These are phyloP conservation scores for Ustilago cynodontis DNA, from an alignment of 1,284 basidiomycete species.

Conservation along the genomic window DNA sequence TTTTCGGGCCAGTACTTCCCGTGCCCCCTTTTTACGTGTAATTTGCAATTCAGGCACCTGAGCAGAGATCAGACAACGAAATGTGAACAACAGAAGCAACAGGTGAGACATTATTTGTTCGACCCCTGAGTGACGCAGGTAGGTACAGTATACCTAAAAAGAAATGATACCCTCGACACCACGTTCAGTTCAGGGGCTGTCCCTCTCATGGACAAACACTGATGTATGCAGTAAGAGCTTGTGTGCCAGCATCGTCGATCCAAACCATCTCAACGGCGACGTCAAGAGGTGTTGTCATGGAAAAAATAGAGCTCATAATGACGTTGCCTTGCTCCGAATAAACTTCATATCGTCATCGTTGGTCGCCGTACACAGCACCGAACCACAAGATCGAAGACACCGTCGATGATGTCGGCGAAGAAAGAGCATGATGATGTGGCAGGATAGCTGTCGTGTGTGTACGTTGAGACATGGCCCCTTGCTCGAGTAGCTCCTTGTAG, in stretches of 20 bases:
- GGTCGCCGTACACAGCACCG: background rate
- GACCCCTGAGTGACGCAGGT: conserved; percentile 34
- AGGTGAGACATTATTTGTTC: conserved; percentile 11
- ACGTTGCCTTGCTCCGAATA: conserved; percentile 25
- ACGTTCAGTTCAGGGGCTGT: background rate
- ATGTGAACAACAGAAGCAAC: conserved; percentile 11
- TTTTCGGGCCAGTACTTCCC: conserved; percentile 2
- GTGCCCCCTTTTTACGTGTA: conserved; percentile 1
- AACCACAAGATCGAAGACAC: conserved; percentile 3
- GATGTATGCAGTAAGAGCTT: conserved; percentile 13
- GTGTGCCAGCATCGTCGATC: conserved; percentile 16
- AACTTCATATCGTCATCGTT: conserved; percentile 10
- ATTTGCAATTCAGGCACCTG: conserved; percentile 15
- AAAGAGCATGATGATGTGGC: background rate
- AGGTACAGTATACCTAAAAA: too few relatives aligned
- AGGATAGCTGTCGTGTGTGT: background rate
- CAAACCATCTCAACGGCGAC: background rate
- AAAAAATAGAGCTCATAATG: conserved; percentile 26
- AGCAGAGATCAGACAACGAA: conserved; percentile 18
- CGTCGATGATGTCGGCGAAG: background rate
- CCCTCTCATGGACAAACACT: background rate
- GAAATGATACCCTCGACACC: background rate
- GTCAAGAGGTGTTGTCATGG: conserved; percentile 6
- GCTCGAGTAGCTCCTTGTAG: background rate
- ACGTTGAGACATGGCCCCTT: background rate